A percentile compares a stretch with the other conserved stretches of the same genome.
Evolutionary conservation across 75 land plant genomes (phyloP).

Genomic region (Pinus tabuliformis): DNA sequence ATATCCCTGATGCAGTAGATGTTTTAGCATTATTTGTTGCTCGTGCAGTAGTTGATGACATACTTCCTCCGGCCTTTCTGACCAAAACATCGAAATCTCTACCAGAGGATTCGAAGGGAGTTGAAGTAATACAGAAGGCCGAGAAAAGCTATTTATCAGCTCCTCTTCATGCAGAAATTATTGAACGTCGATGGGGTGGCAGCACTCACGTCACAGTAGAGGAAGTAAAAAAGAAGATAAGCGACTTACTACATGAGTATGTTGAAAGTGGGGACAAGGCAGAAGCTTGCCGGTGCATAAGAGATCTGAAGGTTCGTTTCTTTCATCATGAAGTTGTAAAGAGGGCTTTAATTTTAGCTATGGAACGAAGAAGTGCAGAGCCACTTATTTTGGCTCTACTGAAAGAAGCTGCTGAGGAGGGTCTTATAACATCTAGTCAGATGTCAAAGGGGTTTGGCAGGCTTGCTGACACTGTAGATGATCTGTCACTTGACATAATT

Average conservation of each 20-base stretch:
- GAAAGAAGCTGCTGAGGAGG: slow-evolving; percentile 81
- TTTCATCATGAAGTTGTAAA: slow-evolving; percentile 97
- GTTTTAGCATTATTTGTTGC: slow-evolving; percentile 75
- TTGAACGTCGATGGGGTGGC: slow-evolving; percentile 79
- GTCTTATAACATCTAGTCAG: slow-evolving; percentile 88
- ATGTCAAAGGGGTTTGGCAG: slow-evolving; percentile 82
- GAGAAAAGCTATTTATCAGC: slow-evolving; percentile 84
- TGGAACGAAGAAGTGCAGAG: slow-evolving; percentile 69
- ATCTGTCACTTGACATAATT: slow-evolving; percentile 82
- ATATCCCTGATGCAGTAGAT: slow-evolving; percentile 79
- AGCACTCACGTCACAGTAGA: slow-evolving; percentile 74
- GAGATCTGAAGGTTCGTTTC: slow-evolving; percentile 80
- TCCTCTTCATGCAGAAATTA: slow-evolving; percentile 79
- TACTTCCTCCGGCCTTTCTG: slow-evolving; percentile 73
- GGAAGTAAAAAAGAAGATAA: slow-evolving; percentile 79
- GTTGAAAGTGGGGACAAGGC: slow-evolving; percentile 66
- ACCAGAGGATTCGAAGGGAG: slow-evolving; percentile 55
- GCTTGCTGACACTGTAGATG: slow-evolving; percentile 70
- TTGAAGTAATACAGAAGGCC: slow-evolving; percentile 54
- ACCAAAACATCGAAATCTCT: slow-evolving; percentile 36
- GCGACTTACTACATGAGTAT: slow-evolving; percentile 59
- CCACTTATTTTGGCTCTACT: slow-evolving; percentile 57
- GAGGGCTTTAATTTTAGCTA: slow-evolving; percentile 70
- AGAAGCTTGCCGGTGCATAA: slow-evolving; percentile 79
- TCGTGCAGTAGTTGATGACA: slow-evolving; percentile 87